phyloP scores from a whole-genome alignment of 139 green algal genomes.

The Eudorina sp. region DNA sequence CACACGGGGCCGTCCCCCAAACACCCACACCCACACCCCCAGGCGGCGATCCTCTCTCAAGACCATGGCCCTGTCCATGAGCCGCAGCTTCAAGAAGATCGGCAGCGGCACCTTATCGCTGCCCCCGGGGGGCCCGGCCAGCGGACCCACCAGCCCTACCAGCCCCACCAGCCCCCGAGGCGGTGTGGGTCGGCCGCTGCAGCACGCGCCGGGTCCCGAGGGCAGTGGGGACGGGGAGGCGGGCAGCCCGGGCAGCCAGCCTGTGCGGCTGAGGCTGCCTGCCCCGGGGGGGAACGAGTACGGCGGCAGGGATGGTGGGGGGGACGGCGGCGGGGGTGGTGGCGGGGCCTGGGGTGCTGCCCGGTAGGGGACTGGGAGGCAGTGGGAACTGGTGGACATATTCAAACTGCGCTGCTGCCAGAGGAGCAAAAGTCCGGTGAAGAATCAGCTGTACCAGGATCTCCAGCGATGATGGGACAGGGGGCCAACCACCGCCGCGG shows the following conservation, averaged over 20 bases:
- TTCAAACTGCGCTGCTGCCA: too few species aligned
- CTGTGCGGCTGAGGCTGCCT: background rate
- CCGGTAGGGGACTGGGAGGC: too few species aligned
- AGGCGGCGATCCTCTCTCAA: slow-evolving; percentile 38
- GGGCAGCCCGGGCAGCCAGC: background rate
- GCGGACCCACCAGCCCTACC: background rate
- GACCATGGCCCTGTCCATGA: slow-evolving; percentile 35
- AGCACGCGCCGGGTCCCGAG: background rate
- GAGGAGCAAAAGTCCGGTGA: too few species aligned
- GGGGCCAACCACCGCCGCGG: too few species aligned
- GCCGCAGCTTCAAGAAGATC: slow-evolving; percentile 11
- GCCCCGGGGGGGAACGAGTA: background rate
- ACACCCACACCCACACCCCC: background rate
- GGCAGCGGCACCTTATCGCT: background rate
- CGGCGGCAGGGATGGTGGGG: background rate
- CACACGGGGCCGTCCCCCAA: too few species aligned
- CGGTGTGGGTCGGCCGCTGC: background rate
- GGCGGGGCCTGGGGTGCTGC: too few species aligned
- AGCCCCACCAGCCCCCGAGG: background rate
- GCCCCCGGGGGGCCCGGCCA: background rate
- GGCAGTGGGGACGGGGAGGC: background rate
- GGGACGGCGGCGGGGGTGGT: background rate
- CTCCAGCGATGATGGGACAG: too few species aligned
- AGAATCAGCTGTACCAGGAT: too few species aligned
- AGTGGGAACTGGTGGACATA: too few species aligned